A percentile compares a stretch with the other conserved stretches of the same genome.
These are phyloP conservation scores for Colletotrichum coccodes DNA, from an alignment of 2,329 filamentous ascomycete genomes.

Conservation along the genomic window DNA sequence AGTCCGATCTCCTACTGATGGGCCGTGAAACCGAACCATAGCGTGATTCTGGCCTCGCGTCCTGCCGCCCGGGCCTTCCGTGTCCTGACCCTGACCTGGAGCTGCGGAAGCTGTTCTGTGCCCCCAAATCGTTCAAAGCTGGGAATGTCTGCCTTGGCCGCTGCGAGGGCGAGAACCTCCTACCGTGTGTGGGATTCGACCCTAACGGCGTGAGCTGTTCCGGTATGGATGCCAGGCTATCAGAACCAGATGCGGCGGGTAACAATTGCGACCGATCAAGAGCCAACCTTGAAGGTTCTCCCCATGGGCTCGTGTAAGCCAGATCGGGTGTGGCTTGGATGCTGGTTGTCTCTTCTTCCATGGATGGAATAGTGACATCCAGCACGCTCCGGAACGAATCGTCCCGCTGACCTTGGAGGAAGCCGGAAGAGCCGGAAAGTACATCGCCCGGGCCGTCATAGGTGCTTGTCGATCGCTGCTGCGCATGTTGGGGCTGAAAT, in stretches of 20 bases:
- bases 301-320: conserved; percentile 33
- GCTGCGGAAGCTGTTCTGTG: conserved; percentile 18
- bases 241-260: conserved; percentile 13
- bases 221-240: conserved; percentile 31
- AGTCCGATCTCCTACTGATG: conserved; percentile 33
- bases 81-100: conserved; percentile 19
- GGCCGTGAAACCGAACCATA: conserved; percentile 28
- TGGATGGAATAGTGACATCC: conserved; percentile 41
- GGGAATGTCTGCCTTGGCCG: conserved; percentile 5
- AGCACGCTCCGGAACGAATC: conserved; percentile 40
- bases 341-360: conserved; percentile 32
- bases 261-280: conserved; percentile 3
- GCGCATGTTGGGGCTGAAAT: conserved; percentile 16
- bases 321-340: conserved; percentile 38
- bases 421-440: conserved; percentile 23
- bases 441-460: conserved; percentile 37
- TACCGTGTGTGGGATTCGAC: conserved; percentile 27
- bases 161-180: conserved; percentile 21
- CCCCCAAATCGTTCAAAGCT: not conserved
- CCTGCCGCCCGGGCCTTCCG: conserved; percentile 22
- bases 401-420: conserved; percentile 35
- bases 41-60: conserved; percentile 21
- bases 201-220: conserved; percentile 25
- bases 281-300: conserved; percentile 24
- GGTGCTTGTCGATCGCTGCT: conserved; percentile 23